Base-by-base conservation (phyloP, 345 rosid species). In the Syzygium jambos region DNA sequence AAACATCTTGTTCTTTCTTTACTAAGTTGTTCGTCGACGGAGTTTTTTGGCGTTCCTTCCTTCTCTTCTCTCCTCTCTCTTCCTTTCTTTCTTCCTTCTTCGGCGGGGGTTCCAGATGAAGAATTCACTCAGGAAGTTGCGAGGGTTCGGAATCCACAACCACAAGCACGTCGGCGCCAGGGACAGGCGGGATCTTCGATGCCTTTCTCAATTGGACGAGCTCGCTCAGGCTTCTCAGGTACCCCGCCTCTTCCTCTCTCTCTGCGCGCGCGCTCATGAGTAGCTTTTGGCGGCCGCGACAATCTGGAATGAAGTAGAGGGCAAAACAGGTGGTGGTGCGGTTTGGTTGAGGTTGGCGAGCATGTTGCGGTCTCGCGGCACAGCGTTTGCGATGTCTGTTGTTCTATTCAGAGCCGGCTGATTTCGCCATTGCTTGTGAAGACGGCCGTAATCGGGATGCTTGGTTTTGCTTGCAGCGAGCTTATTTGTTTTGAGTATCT, bases 201-300 rank as follows among this genome's bases (percentile, higher is more conserved):
- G 93, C 90, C 83, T 88, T 38, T 89, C 91, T 85, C 96, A 91
- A 86, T 86, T 90, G 55, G 95, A 95, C 88, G 98, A 97, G 91
- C 95, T 97, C 16, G 92, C 93, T 86, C 94, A 90, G 83, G 98
- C 98, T 65, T 92, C 96, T 88, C 95, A 91, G 98, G 99, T 96
- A 7, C 83, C 11, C 7, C 13, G 23, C 21, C n/a, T n/a, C n/a
- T n/a, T n/a, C n/a, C 41, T 43, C 63, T n/a, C 78, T 49, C 86
- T 41, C 25, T 51, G 43, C 10, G 46, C n/a, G n/a, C n/a, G n/a
- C n/a, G n/a, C n/a, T n/a, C n/a, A n/a, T n/a, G n/a, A 19, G 80
- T 73, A 17, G 80, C 80, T 19, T 73, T 68, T 53, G 86, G 63
- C 53, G 55, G 86, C 61, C 3, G 63, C 38, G 86, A 53, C 55